These are phyloP conservation scores for Colletotrichum truncatum DNA, from an alignment of 2,329 filamentous ascomycete species.

Conservation along the genomic window DNA sequence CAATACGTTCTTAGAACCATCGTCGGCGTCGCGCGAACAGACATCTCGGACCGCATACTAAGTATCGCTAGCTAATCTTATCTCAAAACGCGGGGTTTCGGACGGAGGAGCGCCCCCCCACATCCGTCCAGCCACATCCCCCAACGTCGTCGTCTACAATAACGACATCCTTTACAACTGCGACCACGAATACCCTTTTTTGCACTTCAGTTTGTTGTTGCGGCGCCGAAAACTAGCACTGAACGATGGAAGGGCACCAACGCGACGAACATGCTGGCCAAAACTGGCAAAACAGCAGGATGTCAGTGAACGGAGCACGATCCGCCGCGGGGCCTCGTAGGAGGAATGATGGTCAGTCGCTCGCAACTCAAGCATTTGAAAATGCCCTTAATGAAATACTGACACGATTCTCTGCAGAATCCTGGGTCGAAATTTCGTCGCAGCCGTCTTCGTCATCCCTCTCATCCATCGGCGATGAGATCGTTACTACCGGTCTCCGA, in stretches of 20 bases:
- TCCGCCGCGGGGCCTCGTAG: slow-evolving; percentile 26
- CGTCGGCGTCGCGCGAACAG: slow-evolving; percentile 21
- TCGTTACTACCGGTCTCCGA: slow-evolving; percentile 86
- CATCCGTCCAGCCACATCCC: slow-evolving; percentile 18
- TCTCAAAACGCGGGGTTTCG: slow-evolving; percentile 31
- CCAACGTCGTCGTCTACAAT: slow-evolving; percentile 9
- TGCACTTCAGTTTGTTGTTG: not conserved
- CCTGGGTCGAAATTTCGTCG: slow-evolving; percentile 94
- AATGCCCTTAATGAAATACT: not conserved
- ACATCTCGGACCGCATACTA: slow-evolving; percentile 27
- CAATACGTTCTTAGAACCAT: slow-evolving; percentile 14
- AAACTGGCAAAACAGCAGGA: slow-evolving; percentile 36
- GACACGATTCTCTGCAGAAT: slow-evolving; percentile 67
- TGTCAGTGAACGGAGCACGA: slow-evolving; percentile 21
- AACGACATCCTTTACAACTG: slow-evolving; percentile 4
- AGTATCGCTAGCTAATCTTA: slow-evolving; percentile 27
- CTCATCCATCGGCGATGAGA: slow-evolving; percentile 86
- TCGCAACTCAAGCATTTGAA: slow-evolving; percentile 31
- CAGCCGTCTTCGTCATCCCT: slow-evolving; percentile 94
- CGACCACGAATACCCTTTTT: not conserved
- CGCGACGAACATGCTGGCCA: slow-evolving; percentile 34
- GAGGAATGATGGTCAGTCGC: slow-evolving; percentile 31
- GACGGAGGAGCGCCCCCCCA: slow-evolving; percentile 27
- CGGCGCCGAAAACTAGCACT: slow-evolving; percentile 3
- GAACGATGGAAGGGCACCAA: slow-evolving; percentile 27